Evolutionary conservation across 768 basidiomycete species (phyloP).

Genomic region (Tricholoma flavovirens): DNA sequence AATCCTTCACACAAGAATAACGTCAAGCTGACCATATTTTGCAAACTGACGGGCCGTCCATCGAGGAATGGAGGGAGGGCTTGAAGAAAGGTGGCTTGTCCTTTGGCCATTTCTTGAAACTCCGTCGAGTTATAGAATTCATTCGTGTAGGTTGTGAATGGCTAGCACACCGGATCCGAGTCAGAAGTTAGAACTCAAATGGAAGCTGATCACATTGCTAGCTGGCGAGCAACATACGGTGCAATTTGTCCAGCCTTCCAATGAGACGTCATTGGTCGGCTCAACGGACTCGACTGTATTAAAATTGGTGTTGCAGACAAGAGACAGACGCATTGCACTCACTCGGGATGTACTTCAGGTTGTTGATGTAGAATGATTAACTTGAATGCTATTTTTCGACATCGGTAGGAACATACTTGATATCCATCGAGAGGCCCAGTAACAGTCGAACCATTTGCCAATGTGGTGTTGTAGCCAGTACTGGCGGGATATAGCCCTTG

Average conservation of each 20-base stretch:
- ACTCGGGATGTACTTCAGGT: slow-evolving; percentile 33
- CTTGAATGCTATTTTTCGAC: neutral
- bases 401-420: slow-evolving; percentile 29
- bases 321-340: slow-evolving; percentile 8
- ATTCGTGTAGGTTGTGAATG: slow-evolving; percentile 38
- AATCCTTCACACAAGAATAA: neutral
- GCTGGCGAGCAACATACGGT: slow-evolving; percentile 29
- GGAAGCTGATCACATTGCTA: too few species aligned
- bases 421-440: slow-evolving; percentile 60
- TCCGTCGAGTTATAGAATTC: slow-evolving; percentile 49
- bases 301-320: neutral
- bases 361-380: neutral
- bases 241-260: slow-evolving; percentile 66
- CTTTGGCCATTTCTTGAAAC: slow-evolving; percentile 41
- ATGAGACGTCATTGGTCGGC: slow-evolving; percentile 51
- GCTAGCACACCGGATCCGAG: slow-evolving; percentile 23
- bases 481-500: slow-evolving; percentile 65
- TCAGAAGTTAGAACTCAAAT: too few species aligned
- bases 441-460: slow-evolving; percentile 63
- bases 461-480: slow-evolving; percentile 37
- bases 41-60: slow-evolving; percentile 43
- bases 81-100: slow-evolving; percentile 43
- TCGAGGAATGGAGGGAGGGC: slow-evolving; percentile 48
- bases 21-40: slow-evolving; percentile 50
- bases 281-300: slow-evolving; percentile 56